These are phyloP conservation scores for Aureobasidium sp. DNA, from an alignment of 2,329 filamentous ascomycete genomes.

Conservation along the genomic window DNA sequence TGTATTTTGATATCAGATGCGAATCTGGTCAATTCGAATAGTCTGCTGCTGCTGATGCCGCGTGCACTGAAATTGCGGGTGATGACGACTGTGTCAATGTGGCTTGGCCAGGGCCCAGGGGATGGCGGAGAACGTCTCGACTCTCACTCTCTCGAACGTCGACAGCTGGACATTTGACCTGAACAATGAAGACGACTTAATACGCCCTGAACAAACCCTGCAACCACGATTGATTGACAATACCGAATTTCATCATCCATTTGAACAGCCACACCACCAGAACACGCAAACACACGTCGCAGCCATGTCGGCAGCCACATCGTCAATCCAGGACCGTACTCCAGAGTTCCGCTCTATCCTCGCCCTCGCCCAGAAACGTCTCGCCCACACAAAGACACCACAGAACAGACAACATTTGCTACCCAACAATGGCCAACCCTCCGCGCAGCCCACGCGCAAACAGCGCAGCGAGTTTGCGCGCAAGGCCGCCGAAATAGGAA, in stretches of 20 bases:
- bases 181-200: conserved; percentile 1
- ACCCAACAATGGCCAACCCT: conserved; percentile 28
- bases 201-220: not conserved
- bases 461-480: conserved; percentile 84
- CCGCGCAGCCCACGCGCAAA: conserved; percentile 26
- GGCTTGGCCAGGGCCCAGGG: conserved; percentile 1
- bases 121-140: not conserved
- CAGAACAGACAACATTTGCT: conserved; percentile 72
- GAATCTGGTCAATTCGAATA: not conserved
- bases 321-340: conserved; percentile 92
- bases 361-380: conserved; percentile 61
- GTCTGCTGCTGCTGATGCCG: not conserved
- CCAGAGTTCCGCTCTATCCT: conserved; percentile 91
- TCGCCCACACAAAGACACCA: conserved; percentile 68
- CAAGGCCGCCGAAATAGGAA: conserved; percentile 82
- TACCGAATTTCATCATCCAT: not conserved
- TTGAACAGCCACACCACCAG: not conserved
- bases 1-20: not conserved
- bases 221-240: not conserved
- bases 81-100: not conserved
- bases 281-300: not conserved
- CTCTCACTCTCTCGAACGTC: not conserved
- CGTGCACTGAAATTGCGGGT: not conserved
- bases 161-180: not conserved
- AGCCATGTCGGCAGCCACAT: conserved; percentile 28